A percentile compares a stretch with the other conserved stretches of the same genome.
These are phyloP conservation scores for Talaromyces atroroseus DNA, from an alignment of 2,329 filamentous ascomycete species.

Conservation along the genomic window DNA sequence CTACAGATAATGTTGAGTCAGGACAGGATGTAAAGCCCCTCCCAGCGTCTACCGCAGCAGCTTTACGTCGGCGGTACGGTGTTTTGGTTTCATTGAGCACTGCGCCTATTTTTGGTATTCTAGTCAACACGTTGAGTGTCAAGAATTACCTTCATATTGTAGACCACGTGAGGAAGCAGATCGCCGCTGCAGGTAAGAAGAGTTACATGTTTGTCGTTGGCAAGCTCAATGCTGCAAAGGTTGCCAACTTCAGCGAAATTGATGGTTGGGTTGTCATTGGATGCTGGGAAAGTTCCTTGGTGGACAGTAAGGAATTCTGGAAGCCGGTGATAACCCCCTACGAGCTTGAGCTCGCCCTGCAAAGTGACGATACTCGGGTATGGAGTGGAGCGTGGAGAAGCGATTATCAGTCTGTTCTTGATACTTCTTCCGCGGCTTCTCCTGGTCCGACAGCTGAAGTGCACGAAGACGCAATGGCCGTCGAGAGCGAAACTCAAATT, in stretches of 20 bases:
- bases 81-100: conserved; percentile 75
- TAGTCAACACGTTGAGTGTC: conserved; percentile 92
- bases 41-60: conserved; percentile 48
- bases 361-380: conserved; percentile 66
- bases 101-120: conserved; percentile 79
- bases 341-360: conserved; percentile 74
- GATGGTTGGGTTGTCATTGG: conserved; percentile 96
- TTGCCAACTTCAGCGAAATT: conserved; percentile 93
- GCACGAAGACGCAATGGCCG: conserved; percentile 28
- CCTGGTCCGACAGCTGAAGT: conserved; percentile 20
- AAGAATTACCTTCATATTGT: conserved; percentile 83
- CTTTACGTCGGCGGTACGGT: conserved; percentile 80
- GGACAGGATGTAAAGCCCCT: conserved; percentile 34
- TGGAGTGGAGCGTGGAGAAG: conserved; percentile 89
- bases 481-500: conserved; percentile 40
- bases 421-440: conserved; percentile 24
- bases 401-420: conserved; percentile 68
- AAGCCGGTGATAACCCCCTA: conserved; percentile 90
- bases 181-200: conserved; percentile 81
- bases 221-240: conserved; percentile 89
- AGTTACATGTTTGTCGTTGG: conserved; percentile 94
- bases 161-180: conserved; percentile 64
- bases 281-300: conserved; percentile 92
- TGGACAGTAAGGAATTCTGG: conserved; percentile 87
- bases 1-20: conserved; percentile 43